Evolutionary conservation across 345 rosid species (phyloP), one percentile per base, ranked within the genome.

Genomic region (Citropsis articulata): DNA sequence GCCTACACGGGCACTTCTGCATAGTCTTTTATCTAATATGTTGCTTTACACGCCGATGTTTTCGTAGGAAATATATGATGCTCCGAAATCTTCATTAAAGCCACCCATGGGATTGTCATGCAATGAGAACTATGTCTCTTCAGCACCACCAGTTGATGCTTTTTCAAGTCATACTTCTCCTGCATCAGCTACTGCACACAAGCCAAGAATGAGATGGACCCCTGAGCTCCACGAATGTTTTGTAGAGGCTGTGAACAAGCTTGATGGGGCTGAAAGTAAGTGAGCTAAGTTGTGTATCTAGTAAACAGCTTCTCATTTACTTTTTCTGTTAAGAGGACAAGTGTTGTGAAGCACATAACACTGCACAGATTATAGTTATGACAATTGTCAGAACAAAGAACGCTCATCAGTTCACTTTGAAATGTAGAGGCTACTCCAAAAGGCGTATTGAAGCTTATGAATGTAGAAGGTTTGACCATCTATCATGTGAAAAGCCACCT

Each of bases 401-500:
- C 42, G 31, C 63, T 83, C 64, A 53, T 53, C 68, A 18, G 31
- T 70, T 81, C 68, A 63, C 72, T 84, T 78, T 66, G 66, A 79
- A 72, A 78, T 90, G 88, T 75, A 94, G 98, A 89, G 87, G 97
- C 98, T 77, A 94, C 98, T 69, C 98, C 97, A 45, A 94, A 93
- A 83, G 97, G 89, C 30, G 97, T 94, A 42, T 69, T 93, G 78
- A 93, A 94, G 91, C 91, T 94, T 59, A 93, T 94, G 98, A 91
- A 93, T 79, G 92, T 86, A 65, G 91, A 91, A 83, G 93, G 97
- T 77, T 86, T 94, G 90, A 94, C 98, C 28, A 94, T 93, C 69
- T 93, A 94, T 84, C 97, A 94, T 79, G 97, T 94, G 27, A 94
- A 94, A 82, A 94, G 98, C 91, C 98, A 94, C 85, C 84, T 94